A percentile compares a stretch with the other conserved stretches of the same genome.
Conservation (phyloP, 192 early-diverging fungal genomes). For the Linderina pennispora region DNA sequence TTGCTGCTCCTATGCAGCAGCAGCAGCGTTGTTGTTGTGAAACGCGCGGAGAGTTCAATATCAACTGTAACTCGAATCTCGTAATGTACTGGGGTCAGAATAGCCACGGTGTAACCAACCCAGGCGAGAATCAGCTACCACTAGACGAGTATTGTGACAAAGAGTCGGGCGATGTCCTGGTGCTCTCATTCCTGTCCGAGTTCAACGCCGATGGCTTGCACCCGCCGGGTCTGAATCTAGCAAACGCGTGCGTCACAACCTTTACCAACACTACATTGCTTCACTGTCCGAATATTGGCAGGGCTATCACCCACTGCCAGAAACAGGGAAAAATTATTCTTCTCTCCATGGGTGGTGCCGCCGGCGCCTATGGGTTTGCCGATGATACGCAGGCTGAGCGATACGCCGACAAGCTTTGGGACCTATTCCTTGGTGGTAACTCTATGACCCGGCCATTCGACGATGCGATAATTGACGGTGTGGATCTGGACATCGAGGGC, state of each 20-base stretch:
- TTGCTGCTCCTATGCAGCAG: too few species aligned
- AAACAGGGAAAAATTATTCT: constrained; percentile 64
- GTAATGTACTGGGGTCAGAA: constrained; percentile 58
- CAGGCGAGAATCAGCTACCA: constrained; percentile 40
- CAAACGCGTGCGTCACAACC: constrained; percentile 55
- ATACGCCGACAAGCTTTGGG: constrained; percentile 69
- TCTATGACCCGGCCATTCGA: constrained; percentile 61
- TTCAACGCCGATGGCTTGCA: constrained; percentile 54
- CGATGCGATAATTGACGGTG: constrained; percentile 61
- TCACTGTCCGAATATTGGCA: constrained; percentile 61
- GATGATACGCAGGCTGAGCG: constrained; percentile 50
- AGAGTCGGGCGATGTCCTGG: constrained; percentile 44
- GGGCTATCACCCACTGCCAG: constrained; percentile 67
- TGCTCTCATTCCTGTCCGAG: constrained; percentile 60
- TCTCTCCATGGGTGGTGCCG: constrained; percentile 65
- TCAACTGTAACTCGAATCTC: constrained; percentile 47
- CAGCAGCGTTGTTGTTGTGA: too few species aligned
- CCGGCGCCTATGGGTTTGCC: constrained; percentile 56
- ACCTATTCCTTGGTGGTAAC: constrained; percentile 67
- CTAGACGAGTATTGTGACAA: constrained; percentile 58
- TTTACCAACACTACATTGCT: constrained; percentile 58
- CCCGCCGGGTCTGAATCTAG: constrained; percentile 62
- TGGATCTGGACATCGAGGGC: constrained; percentile 69
- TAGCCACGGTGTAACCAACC: constrained; percentile 46
- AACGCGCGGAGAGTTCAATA: constrained; percentile 49